Evolutionary conservation across 2,329 filamentous ascomycete species (phyloP), one percentile per base, ranked within the genome.

Genomic region (Fusarium stilboides): DNA sequence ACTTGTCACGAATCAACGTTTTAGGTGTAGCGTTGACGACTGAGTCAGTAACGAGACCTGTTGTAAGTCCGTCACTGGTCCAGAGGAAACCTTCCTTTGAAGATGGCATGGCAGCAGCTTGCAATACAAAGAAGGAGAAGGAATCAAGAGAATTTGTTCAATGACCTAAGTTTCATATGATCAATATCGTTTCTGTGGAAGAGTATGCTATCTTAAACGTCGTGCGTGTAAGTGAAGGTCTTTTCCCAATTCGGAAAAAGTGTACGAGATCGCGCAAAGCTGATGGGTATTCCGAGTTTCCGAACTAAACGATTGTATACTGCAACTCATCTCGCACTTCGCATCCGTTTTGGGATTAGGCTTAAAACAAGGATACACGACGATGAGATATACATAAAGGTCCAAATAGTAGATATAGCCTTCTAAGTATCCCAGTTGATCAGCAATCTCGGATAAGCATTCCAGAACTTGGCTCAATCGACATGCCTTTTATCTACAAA

Each of bases 1-100:
- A 70, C 5, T 4, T 47, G 1, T 44, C 44, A 6, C 40, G 33
- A 2, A 70, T 37, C 1, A 26, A 10, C 0, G 53, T 47, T 2
- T 53, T 20, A 0, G 51, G n/a, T 3, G 64, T 68, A 14, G 60
- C 56, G 4, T 34, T 36, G 2, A 70, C 20, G 34, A 62, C 68
- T 2, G 68, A 65, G 10, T 70, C 64, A 0, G 68, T 68, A 14
- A 26, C 26, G 2, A 71, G 64, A 4, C 68, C 68, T 2, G 26
- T 33, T 3, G 40, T 54, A 5, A 45, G 43, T 1, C 64, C 50
- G 2, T 17, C 5, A 1, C 26, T 42, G 8, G 64, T 66, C 69
- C 68, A 71, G 1, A 71, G 17, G 42, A 62, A 63, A 6, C 69
- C 69, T 56, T 71, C 69, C 15, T 31, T 46, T n/a, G 67, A 58